Base-by-base conservation (phyloP, 768 basidiomycete species). In the Rickenella mellea region DNA sequence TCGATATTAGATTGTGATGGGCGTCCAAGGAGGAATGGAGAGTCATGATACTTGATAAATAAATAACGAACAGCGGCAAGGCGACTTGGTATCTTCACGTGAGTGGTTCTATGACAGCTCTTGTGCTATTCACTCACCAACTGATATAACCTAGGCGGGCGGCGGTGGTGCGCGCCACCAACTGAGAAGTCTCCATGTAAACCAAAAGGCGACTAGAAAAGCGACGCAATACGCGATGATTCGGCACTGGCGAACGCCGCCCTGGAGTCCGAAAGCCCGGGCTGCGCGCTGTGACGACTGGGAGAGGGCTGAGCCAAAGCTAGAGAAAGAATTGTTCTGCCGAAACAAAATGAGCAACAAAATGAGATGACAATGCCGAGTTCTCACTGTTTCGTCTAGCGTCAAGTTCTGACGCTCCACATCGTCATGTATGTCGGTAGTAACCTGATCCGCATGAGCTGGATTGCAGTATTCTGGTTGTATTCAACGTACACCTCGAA, bases 381-480 rank as follows among this genome's bases (percentile, higher is more conserved):
- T 17, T 42, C 40, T 11, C 41, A 87, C 87, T 2, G 86, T 78
- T 28, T 82, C 76, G 51, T 91, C 86, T 20, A 92, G 65, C 41
- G 82, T 74, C 2, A 73, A 55, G 53, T 91, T 90, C 63, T 91
- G 89, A 8, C 80, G 66, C 61, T 92, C 88, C 1, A 81, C 81
- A 53, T 91, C 89, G 47, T 78, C 74, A 56, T 92, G 71, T 28
- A 92, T 89, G 63, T 92, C 88, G 2, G 77, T 83, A 10, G 88
- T 91, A n/a, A 92, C 71, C 87, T 91, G 40, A 33, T 48, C 33
- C 44, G 27, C 27, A 35, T 14, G 21, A 41, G 25, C 10, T 7
- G 36, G 17, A 30, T 11, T 38, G 27, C 37, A 9, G 27, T 35
- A 27, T 15, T 28, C 38, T 14, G 30, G 42, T 26, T 28, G n/a